phyloP scores from a whole-genome alignment of 2,329 filamentous ascomycete species.

The Venturia pyrina region DNA sequence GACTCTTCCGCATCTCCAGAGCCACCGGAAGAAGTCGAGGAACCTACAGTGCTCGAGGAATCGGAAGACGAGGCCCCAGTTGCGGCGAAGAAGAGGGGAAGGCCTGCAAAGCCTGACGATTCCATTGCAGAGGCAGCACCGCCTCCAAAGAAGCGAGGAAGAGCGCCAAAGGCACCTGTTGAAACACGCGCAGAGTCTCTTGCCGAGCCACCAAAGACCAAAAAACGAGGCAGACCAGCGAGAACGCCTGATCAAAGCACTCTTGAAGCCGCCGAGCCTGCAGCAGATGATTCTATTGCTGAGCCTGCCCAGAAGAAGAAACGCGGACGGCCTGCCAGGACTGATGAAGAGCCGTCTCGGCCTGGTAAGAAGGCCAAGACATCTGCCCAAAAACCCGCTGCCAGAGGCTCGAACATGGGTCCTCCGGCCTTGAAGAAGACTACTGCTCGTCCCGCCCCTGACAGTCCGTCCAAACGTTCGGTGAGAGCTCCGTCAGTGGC shows the following conservation, averaged over 20 bases:
- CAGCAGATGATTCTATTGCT: neutral
- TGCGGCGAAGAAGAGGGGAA: neutral
- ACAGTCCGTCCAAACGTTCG: neutral
- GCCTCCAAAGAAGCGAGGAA: neutral
- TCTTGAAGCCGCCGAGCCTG: neutral
- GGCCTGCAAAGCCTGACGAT: neutral
- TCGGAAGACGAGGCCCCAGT: neutral
- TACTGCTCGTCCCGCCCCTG: neutral
- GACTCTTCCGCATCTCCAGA: neutral
- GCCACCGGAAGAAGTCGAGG: neutral
- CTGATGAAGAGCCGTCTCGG: constrained; percentile 15
- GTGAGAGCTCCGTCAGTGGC: constrained; percentile 9
- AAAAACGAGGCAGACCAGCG: neutral
- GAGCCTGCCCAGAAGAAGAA: neutral
- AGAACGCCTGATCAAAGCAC: neutral
- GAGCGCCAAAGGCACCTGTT: neutral
- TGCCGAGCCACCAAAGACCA: neutral
- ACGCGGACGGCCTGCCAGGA: constrained; percentile 21
- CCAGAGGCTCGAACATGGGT: constrained; percentile 13
- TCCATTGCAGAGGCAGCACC: neutral
- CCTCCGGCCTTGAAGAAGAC: constrained; percentile 10
- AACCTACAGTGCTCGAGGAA: neutral
- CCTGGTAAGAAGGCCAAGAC: constrained; percentile 13
- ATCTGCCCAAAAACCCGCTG: constrained; percentile 7
- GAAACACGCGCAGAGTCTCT: neutral